Base-by-base conservation (phyloP, 2,329 filamentous ascomycete genomes). In the Colletotrichum sp. region DNA sequence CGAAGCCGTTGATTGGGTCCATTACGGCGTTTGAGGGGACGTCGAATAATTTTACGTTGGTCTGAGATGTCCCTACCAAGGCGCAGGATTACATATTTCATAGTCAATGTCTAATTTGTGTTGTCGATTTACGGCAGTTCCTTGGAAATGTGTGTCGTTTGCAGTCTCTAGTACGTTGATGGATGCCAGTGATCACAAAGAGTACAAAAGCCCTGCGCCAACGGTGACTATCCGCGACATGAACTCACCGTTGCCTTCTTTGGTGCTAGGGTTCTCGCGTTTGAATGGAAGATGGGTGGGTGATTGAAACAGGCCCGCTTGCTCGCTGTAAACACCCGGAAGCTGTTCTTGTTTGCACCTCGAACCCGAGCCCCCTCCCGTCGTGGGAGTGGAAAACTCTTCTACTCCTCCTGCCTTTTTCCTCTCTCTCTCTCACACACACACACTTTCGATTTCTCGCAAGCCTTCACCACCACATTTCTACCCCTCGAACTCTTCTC, bases 1-100 rank as follows among this genome's bases (percentile, higher is more conserved):
- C 92, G 4, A 98, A 96, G 90, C 88, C 88, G 8, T 79, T 92
- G 13, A 81, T 90, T 32, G 91, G 88, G 2, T 92, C 80, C 1
- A 92, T 97, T 52, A 90, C 86, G 52, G 83, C 90, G 5, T 97
- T 98, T 86, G 91, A 94, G 78, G 95, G 94, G 0, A 88, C 88
- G 11, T 94, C 93, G 80, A 87, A 88, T 64, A 84, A 83, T 69
- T 94, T 93, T 84, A 85, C 80, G 22, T 71, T 88, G 34, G 63
- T 77, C 5, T 83, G 7, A 29, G 63, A 29, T 12, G 65, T 1
- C 55, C 25, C 55, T 6, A n/a, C 1, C 11, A 9, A 3, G 25
- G 1, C 22, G 44, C 7, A 49, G 5, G n/a, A 25, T 52, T 52
- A 12, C 6, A 9, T 19, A n/a, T 49, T 52, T 8, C n/a, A 52